Evolutionary conservation across 305 asterid genomes (phyloP).

Genomic region (Solanum hybrid): DNA sequence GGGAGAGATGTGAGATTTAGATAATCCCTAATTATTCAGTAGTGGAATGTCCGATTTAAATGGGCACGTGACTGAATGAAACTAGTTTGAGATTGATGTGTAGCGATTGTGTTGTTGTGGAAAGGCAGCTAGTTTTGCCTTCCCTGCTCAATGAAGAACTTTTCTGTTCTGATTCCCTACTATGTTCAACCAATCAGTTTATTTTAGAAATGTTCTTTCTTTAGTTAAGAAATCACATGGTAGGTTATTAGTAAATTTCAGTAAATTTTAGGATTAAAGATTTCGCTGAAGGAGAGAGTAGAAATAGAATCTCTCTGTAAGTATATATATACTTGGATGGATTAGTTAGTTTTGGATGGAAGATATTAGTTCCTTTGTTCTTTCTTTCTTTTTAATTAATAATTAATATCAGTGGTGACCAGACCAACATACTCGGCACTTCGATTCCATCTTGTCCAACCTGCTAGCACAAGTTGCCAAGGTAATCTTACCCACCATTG

Average conservation of each 20-base stretch:
- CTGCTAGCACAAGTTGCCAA: not conserved
- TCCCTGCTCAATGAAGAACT: not conserved
- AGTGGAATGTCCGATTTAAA: not conserved
- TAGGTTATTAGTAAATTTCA: not conserved
- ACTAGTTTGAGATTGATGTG: not conserved
- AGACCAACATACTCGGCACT: not conserved
- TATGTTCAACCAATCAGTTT: not conserved
- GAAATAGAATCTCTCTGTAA: not conserved
- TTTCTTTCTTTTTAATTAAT: not conserved
- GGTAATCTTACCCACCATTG: not conserved
- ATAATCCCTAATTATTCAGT: not conserved
- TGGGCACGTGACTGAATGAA: not conserved
- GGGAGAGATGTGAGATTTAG: not conserved
- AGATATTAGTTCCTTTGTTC: not conserved
- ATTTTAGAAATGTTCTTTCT: not conserved
- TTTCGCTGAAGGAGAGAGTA: not conserved
- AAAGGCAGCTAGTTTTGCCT: not conserved
- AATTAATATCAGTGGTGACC: not conserved
- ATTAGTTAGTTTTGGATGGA: not conserved
- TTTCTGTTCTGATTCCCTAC: not conserved
- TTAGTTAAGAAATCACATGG: not conserved
- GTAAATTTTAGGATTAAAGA: not conserved
- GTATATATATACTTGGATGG: not conserved
- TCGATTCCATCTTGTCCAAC: not conserved
- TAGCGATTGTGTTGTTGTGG: not conserved